Evolutionary conservation across 1,284 basidiomycete genomes (phyloP), one percentile per base, ranked within the genome.

Genomic region (Apiotrichum gracile): DNA sequence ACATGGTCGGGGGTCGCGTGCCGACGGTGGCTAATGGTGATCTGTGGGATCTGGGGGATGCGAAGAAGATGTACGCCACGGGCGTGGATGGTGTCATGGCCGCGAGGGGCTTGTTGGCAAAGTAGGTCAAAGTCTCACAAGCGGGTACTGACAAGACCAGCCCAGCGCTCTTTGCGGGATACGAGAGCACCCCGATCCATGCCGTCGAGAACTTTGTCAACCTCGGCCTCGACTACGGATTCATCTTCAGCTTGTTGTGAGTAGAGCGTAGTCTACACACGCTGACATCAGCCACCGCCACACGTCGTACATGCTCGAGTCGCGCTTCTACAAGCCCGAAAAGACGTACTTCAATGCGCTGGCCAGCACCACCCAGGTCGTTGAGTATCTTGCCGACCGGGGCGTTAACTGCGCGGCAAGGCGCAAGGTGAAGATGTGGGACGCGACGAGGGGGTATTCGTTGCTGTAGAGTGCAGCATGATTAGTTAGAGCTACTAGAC

Each of bases 1-100:
- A 79, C 26, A 74, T 73, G 40, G 78, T 78, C 1, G 74, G 75
- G 25, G 79, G 79, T 0, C 60, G 72, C 37, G 77, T 83, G 1
- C 82, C 82, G 0, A 72, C 78, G 26, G 78, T 82, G 0, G 82
- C 79, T 0, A 83, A 83, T 57, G 82, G 82, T 0, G 81, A 83
- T 61, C 71, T 81, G 4, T 84, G 81, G 77, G 75, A 72, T 10
- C 60, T 75, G 13, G 63, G 66, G 17, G 81, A 82, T 50, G 80
- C 77, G 5, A 57, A 66, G 8, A 62, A 56, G 33, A 79, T 79
- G 64, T 61, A 81, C n/a, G 64, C 67, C 46, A 80, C 79, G 0
- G 78, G 79, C 0, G 80, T 79, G 0, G 64, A 75, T 19, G 81
- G 80, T 2, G 80, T 81, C 2, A 84, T 84, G 82, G 81, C 77